Evolutionary conservation across 805 yeast species (phyloP).

Genomic region (Ogataea pilisensis): DNA sequence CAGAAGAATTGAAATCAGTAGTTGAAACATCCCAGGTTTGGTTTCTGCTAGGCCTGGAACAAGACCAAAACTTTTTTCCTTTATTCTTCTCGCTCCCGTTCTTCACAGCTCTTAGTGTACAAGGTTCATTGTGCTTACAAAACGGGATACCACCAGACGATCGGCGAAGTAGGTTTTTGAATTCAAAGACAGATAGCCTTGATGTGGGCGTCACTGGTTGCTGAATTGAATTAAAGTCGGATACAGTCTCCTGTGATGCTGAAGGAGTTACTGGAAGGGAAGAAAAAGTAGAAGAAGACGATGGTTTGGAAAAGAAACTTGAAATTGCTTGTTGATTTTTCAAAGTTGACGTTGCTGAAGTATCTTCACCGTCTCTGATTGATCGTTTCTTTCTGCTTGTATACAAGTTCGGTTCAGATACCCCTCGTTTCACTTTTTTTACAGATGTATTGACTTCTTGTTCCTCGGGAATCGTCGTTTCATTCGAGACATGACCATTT

Average conservation of each 20-base stretch:
- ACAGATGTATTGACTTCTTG: slow-evolving; percentile 2
- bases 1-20: background rate
- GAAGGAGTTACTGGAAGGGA: slow-evolving; percentile 1
- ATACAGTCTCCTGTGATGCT: background rate
- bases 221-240: background rate
- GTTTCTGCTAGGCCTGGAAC: slow-evolving; percentile 32
- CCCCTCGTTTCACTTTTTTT: too few species aligned
- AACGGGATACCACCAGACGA: slow-evolving; percentile 29
- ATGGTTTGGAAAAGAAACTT: too few species aligned
- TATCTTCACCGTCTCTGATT: slow-evolving; percentile 3
- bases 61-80: slow-evolving; percentile 54
- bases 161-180: slow-evolving; percentile 19
- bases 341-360: too few species aligned
- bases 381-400: slow-evolving; percentile 17
- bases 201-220: background rate
- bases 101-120: slow-evolving; percentile 43
- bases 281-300: too few species aligned
- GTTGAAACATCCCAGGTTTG: slow-evolving; percentile 28
- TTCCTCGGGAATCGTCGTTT: too few species aligned
- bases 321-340: too few species aligned
- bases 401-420: too few species aligned
- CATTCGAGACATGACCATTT: too few species aligned
- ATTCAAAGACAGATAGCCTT: slow-evolving; percentile 13
- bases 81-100: slow-evolving; percentile 34
- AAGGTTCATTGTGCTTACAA: slow-evolving; percentile 46